Base-by-base conservation (phyloP, 2,329 filamentous ascomycete genomes). In the Curvularia sp. region DNA sequence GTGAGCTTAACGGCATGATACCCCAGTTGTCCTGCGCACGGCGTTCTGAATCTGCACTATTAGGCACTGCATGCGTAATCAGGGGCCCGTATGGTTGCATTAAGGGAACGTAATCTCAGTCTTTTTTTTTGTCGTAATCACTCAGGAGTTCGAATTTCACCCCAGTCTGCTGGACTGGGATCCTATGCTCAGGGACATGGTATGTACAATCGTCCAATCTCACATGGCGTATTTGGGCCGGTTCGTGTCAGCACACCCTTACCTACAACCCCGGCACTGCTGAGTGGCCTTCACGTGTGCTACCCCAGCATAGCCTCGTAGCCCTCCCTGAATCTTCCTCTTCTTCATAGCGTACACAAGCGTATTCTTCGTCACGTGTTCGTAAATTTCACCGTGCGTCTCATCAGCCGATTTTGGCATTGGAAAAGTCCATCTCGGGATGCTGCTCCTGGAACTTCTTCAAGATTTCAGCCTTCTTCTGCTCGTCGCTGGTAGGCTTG, bases 401-500 rank as follows among this genome's bases (percentile, higher is more conserved):
- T 34, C 15, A 49, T 76, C 70, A 78, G 25, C 74, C 82, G 57
- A 89, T 86, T 79, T 88, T 86, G 18, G 84, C 87, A 63, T 87
- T 85, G 15, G 83, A 86, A 68, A 89, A 89, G 73, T 89, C 87
- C 86, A 89, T 88, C 78, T 89, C 87, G 1, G 87, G 87, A 78
- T 89, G 87, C 72, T 97, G 87, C 49, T 82, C 83, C 86, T 97
- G 90, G 80, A 99, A 98, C 82, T 96, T 65, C 80, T 91, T 90
- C 75, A 99, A 80, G 70, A 99, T 89, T 55, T 99, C 94, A 74
- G 88, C 80, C 86, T 98, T 98, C 84, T 93, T 92, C 84, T 96
- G 89, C 82, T 99, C 95, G 67, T 98, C 95, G 66, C 92, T 96
- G 12, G 89, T 93, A 46, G 93, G 92, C 78, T 90, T 85, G 4